These are phyloP conservation scores for Magnaporthiopsis incrustans DNA, from an alignment of 2,329 filamentous ascomycete species.

Conservation along the genomic window DNA sequence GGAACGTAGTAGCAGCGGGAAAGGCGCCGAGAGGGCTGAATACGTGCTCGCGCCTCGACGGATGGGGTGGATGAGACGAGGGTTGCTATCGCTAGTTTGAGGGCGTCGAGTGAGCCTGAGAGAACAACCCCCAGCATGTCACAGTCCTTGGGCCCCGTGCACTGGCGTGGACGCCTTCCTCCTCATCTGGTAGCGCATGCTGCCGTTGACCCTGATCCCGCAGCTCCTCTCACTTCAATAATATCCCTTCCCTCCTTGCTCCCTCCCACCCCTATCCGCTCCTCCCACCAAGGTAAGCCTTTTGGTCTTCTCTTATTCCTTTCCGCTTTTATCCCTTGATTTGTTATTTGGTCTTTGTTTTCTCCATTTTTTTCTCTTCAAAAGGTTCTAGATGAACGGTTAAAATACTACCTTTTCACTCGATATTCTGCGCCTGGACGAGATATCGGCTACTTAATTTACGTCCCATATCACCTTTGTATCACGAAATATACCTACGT, in stretches of 20 bases:
- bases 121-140: background rate
- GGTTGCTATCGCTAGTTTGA: background rate
- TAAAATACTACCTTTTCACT: background rate
- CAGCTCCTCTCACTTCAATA: background rate
- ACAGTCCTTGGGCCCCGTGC: background rate
- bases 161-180: too few relatives aligned
- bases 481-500: background rate
- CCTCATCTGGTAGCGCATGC: background rate
- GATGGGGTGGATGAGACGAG: background rate
- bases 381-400: background rate
- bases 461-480: background rate
- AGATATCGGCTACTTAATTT: background rate
- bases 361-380: background rate
- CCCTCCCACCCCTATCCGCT: background rate
- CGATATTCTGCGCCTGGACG: background rate
- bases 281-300: conserved; percentile 5
- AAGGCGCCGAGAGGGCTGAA: background rate
- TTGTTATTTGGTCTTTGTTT: background rate
- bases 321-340: background rate
- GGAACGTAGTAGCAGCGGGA: background rate
- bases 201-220: background rate
- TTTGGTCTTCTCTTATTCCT: background rate
- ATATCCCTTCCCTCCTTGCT: background rate
- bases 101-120: background rate
- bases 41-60: background rate